Base-by-base conservation (phyloP, 371 early-diverging fungal genomes). In the Umbelopsis sp. region DNA sequence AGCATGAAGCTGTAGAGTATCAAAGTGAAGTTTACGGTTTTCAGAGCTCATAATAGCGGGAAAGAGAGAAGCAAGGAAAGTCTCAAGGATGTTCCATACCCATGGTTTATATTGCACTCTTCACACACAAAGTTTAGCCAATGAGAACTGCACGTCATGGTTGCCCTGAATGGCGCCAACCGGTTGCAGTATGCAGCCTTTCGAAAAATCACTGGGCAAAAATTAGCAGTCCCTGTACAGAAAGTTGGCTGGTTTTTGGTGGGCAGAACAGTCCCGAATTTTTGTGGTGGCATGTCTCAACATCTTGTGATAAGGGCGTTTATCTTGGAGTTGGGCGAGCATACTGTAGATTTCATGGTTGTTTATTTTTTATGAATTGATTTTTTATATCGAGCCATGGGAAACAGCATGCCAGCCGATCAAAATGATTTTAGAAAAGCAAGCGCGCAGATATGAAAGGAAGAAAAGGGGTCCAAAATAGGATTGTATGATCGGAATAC, bases 1-100 rank as follows among this genome's bases (percentile, higher is more conserved):
- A 53, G 94, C 95, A 72, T 96, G 97, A n/a, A 96, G 77, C 75
- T 96, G 96, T 32, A 96, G 88, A 16, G 96, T 96, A 69, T 96
- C 95, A 74, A 96, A 94, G 69, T 74, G 86, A 29, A 75, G 79
- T 44, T 77, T 68, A 50, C 72, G 77, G 32, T 75, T 65, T 29
- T 78, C 51, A 44, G 72, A 29, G 35, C 16, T 35, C 57, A 57
- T 57, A 35, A 25, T 51, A 20, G 22, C 29, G 20, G 12, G 57
- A 35, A 35, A 18, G 35, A 16, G 57, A 18, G 48, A 10, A 48
- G 48, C 6, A 20, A 18, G 18, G 20, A 48, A 48, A 20, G 16
- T 16, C 0, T 48, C n/a, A 48, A 48, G 20, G 20, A 20, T 12
- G 16, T 12, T 16, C 10, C 25, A 10, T 22, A 32, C 29, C 29